These are phyloP conservation scores for Kodamaea sp. DNA, from an alignment of 1,139 yeast genomes.

Conservation along the genomic window DNA sequence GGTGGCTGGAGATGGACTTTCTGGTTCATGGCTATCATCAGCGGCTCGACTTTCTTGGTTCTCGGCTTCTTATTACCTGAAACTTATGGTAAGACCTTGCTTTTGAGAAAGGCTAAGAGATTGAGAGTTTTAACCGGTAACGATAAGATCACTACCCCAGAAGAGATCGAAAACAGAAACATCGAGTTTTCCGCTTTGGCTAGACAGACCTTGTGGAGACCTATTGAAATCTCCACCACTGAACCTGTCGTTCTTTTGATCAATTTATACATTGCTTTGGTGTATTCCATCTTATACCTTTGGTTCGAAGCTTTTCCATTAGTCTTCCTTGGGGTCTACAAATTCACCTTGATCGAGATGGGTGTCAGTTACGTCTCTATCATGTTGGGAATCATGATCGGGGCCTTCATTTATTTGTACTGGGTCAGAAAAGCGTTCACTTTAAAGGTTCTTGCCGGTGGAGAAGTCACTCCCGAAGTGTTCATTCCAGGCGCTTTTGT, in stretches of 20 bases:
- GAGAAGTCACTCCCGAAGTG: conserved; percentile 37
- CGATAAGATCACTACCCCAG: conserved; percentile 28
- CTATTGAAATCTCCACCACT: conserved; percentile 41
- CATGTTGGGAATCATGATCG: conserved; percentile 42
- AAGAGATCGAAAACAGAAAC: conserved; percentile 26
- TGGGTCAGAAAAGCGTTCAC: conserved; percentile 26
- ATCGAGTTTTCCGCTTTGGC: conserved; percentile 24
- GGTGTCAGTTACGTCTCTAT: conserved; percentile 51
- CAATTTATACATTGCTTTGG: conserved; percentile 52
- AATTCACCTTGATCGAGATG: conserved; percentile 48
- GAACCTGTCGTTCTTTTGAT: conserved; percentile 50
- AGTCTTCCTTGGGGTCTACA: conserved; percentile 44
- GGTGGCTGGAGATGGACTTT: conserved; percentile 42
- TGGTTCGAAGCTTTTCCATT: conserved; percentile 67
- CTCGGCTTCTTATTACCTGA: conserved; percentile 36
- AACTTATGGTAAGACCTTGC: conserved; percentile 34
- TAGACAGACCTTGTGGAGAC: conserved; percentile 50
- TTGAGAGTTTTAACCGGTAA: conserved; percentile 38
- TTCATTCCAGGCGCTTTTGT: conserved; percentile 45
- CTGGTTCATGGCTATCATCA: conserved; percentile 37
- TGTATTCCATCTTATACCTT: conserved; percentile 55
- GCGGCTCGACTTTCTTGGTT: conserved; percentile 27
- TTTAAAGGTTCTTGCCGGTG: conserved; percentile 21
- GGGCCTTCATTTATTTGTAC: conserved; percentile 26
- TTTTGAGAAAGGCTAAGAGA: conserved; percentile 37